Evolutionary conservation across 495 filamentous ascomycete genomes (phyloP).

Genomic region (Penicillium maclennaniae): DNA sequence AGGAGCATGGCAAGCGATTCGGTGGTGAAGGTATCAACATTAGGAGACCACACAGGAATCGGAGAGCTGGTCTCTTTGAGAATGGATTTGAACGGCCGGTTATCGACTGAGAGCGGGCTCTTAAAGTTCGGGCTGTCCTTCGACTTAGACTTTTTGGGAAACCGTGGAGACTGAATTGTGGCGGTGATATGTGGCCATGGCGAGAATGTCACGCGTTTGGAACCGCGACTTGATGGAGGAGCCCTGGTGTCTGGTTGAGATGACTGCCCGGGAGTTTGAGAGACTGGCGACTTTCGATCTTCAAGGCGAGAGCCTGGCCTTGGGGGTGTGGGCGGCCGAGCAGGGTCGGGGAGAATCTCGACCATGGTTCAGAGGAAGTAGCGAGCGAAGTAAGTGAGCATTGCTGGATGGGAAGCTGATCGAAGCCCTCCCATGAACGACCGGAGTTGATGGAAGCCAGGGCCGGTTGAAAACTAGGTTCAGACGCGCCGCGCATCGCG

Average conservation of each 20-base stretch:
- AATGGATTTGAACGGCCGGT: conserved; percentile 63
- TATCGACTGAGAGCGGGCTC: not conserved
- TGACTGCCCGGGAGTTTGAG: conserved; percentile 49
- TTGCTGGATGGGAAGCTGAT: conserved; percentile 22
- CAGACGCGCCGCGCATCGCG: conserved; percentile 38
- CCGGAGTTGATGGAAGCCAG: conserved; percentile 4
- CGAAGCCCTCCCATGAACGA: conserved; percentile 14
- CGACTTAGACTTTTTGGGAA: conserved; percentile 61
- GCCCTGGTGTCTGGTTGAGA: conserved; percentile 38
- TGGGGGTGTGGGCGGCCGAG: conserved; percentile 60
- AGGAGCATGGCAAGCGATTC: conserved; percentile 65
- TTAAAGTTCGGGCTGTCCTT: conserved; percentile 15
- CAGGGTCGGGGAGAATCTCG: conserved; percentile 48
- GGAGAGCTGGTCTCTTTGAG: conserved; percentile 62
- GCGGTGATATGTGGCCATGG: conserved; percentile 71
- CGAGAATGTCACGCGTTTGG: conserved; percentile 75
- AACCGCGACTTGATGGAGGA: conserved; percentile 36
- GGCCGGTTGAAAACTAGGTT: conserved; percentile 22
- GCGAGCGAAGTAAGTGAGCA: conserved; percentile 23
- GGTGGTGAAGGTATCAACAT: conserved; percentile 37
- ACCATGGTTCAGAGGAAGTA: conserved; percentile 42
- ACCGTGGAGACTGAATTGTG: conserved; percentile 53
- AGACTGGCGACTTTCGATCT: conserved; percentile 30
- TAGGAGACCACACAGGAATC: conserved; percentile 34
- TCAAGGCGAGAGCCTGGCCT: conserved; percentile 50